phyloP scores from a whole-genome alignment of 352 stramenopile species.

The Plasmopara muralis region DNA sequence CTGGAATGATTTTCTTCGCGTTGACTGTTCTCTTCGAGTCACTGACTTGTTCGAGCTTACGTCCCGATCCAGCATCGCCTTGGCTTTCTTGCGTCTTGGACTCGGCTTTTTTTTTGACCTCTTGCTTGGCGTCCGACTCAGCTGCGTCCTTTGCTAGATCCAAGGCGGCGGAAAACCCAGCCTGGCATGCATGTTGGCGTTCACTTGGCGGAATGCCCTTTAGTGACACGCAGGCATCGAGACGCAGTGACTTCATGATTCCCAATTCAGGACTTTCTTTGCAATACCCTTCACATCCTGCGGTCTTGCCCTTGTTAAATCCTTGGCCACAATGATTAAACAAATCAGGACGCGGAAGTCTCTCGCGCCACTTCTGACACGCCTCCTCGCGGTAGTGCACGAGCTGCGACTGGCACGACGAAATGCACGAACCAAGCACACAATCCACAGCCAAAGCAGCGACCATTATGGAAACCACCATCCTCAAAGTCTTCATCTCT shows the following conservation, averaged over 20 bases:
- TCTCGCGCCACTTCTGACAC: constrained; percentile 37
- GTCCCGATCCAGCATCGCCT: constrained; percentile 8
- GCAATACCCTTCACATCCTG: constrained; percentile 38
- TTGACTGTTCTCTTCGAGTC: constrained; percentile 20
- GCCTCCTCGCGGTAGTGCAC: constrained; percentile 33
- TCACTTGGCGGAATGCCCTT: constrained; percentile 33
- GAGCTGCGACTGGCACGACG: constrained; percentile 34
- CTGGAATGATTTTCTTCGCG: constrained; percentile 34
- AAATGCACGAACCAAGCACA: constrained; percentile 20
- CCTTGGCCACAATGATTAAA: constrained; percentile 46
- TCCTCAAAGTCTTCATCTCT: constrained; percentile 32
- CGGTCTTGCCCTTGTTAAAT: constrained; percentile 32
- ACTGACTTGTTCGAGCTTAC: background rate
- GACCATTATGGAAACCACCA: constrained; percentile 11
- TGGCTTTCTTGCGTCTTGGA: constrained; percentile 12
- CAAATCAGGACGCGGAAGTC: constrained; percentile 40
- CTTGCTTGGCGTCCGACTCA: constrained; percentile 4
- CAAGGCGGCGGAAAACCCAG: constrained; percentile 34
- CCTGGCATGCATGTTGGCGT: constrained; percentile 35
- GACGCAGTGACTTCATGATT: constrained; percentile 29
- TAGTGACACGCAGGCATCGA: constrained; percentile 37
- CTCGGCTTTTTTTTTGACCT: background rate
- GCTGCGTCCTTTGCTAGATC: constrained; percentile 26
- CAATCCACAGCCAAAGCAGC: constrained; percentile 5
- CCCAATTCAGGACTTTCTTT: constrained; percentile 13